These are phyloP conservation scores for Begonia fuchsioides DNA, from an alignment of 306 rosid species.

Conservation along the genomic window DNA sequence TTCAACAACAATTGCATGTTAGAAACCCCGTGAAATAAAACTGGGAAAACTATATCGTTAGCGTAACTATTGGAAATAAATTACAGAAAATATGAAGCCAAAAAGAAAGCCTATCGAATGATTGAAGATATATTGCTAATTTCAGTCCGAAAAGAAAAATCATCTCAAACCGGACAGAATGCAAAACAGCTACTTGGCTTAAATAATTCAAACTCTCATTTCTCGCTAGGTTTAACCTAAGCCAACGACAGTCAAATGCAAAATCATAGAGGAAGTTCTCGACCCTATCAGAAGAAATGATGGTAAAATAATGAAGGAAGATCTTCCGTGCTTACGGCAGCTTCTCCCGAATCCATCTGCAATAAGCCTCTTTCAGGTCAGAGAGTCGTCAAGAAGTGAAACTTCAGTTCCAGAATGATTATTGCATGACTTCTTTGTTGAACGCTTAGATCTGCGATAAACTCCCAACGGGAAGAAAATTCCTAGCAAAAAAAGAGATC, in stretches of 20 bases:
- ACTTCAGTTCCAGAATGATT: conserved; percentile 27
- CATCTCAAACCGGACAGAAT: background rate
- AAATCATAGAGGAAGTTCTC: background rate
- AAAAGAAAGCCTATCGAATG: background rate
- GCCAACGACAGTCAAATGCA: background rate
- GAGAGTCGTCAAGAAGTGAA: conserved; percentile 17
- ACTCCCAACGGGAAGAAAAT: too few species aligned
- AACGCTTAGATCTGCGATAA: background rate
- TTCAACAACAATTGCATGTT: conserved; percentile 5
- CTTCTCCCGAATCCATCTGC: conserved; percentile 62
- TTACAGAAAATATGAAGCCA: too few species aligned
- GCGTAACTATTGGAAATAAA: too few species aligned
- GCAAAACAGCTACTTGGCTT: conserved; percentile 1
- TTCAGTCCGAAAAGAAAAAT: too few species aligned
- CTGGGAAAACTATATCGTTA: too few species aligned
- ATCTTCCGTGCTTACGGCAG: conserved; percentile 44
- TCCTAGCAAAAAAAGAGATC: background rate
- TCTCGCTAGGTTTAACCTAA: background rate
- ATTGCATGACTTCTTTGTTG: conserved; percentile 19
- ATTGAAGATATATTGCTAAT: too few species aligned
- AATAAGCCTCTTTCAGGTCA: conserved; percentile 13
- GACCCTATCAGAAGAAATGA: too few species aligned
- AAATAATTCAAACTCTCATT: background rate
- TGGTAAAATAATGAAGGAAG: conserved; percentile 2
- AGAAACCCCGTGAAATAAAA: too few species aligned